Evolutionary conservation across 2,329 filamentous ascomycete species (phyloP).

Genomic region (Cladorrhinum sp.): DNA sequence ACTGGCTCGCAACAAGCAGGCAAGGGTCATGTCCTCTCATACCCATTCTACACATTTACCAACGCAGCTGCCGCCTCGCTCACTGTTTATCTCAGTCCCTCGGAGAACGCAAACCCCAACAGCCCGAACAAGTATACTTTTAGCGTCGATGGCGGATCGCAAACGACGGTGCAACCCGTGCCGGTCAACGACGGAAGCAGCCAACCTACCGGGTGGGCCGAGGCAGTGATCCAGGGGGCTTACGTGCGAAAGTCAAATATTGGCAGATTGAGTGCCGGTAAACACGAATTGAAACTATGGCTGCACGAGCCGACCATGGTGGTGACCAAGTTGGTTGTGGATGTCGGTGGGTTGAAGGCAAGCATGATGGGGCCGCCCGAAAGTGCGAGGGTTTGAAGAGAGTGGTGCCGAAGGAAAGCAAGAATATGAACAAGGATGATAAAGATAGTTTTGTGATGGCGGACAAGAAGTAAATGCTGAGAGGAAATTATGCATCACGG

Average conservation of each 20-base stretch:
- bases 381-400: constrained; percentile 20
- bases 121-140: constrained; percentile 30
- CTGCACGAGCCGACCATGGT: constrained; percentile 33
- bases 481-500: too few species aligned
- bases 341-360: constrained; percentile 31
- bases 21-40: constrained; percentile 25
- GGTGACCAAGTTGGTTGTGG: constrained; percentile 32
- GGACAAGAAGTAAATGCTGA: too few species aligned
- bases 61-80: constrained; percentile 23
- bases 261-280: constrained; percentile 23
- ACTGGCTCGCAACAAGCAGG: constrained; percentile 24
- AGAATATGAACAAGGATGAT: too few species aligned
- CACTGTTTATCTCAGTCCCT: constrained; percentile 31
- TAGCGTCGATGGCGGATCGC: constrained; percentile 25
- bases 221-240: constrained; percentile 29
- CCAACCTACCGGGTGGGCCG: constrained; percentile 29
- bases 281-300: constrained; percentile 29
- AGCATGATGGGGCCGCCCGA: constrained; percentile 33
- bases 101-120: constrained; percentile 31
- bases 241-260: constrained; percentile 28
- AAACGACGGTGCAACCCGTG: constrained; percentile 27
- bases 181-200: constrained; percentile 25
- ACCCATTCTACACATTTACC: constrained; percentile 31
- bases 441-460: too few species aligned
- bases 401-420: too few species aligned